These are phyloP conservation scores for Lathyrus aphaca DNA, from an alignment of 306 rosid genomes.

Conservation along the genomic window DNA sequence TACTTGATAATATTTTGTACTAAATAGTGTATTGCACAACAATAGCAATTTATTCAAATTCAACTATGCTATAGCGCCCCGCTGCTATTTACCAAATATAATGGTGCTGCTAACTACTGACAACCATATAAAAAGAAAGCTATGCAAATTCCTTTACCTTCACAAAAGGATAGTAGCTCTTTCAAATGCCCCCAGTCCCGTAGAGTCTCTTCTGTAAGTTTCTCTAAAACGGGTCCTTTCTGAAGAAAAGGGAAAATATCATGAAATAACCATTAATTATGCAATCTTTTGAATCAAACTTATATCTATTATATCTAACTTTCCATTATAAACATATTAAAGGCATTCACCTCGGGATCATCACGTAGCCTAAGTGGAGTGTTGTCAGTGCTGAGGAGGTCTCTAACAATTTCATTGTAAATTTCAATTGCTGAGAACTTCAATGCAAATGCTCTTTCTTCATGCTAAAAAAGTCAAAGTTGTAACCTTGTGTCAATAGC, in stretches of 20 bases:
- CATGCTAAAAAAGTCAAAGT: slow-evolving; percentile 65
- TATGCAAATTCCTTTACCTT: slow-evolving; percentile 62
- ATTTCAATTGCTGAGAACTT: slow-evolving; percentile 97
- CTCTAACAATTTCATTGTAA: slow-evolving; percentile 96
- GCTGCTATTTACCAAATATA: neutral
- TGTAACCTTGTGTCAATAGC: slow-evolving; percentile 36
- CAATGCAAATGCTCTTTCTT: slow-evolving; percentile 89
- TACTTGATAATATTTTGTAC: neutral
- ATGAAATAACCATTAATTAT: slow-evolving; percentile 37
- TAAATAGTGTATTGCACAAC: neutral
- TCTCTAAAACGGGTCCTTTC: slow-evolving; percentile 90
- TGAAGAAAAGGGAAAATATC: slow-evolving; percentile 45
- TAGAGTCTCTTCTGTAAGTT: slow-evolving; percentile 84
- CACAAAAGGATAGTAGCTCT: slow-evolving; percentile 87
- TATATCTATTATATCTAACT: neutral
- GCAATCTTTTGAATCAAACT: slow-evolving; percentile 28
- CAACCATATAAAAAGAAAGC: slow-evolving; percentile 36
- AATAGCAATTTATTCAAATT: neutral
- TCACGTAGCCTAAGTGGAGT: slow-evolving; percentile 90
- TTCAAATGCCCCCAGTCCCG: slow-evolving; percentile 86
- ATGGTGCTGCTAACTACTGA: slow-evolving; percentile 12
- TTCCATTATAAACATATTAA: slow-evolving; percentile 15
- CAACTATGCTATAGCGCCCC: neutral
- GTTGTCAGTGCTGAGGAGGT: slow-evolving; percentile 83
- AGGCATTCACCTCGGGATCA: slow-evolving; percentile 86